Percentiles rank a stretch among this genome's conserved stretches.
These are phyloP conservation scores for Colletotrichum abscissum DNA, from an alignment of 2,329 filamentous ascomycete genomes.

Conservation along the genomic window DNA sequence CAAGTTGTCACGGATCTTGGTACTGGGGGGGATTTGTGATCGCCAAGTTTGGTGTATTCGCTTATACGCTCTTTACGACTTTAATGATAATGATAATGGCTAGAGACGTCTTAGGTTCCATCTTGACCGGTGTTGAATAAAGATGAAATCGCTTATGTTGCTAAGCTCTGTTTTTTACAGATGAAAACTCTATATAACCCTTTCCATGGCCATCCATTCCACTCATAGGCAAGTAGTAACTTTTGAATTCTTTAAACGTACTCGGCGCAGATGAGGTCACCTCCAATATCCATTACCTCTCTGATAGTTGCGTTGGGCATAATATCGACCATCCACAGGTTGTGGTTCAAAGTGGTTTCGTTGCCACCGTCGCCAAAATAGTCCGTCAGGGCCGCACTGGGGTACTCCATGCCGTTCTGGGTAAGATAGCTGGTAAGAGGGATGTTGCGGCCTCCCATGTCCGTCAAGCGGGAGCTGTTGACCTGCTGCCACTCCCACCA, in stretches of 20 bases:
- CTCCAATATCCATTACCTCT: constrained; percentile 44
- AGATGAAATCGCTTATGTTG: neutral
- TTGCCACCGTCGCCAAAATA: constrained; percentile 37
- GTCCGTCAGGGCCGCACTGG: neutral
- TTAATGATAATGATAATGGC: neutral
- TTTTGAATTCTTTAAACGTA: constrained; percentile 34
- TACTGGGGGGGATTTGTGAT: neutral
- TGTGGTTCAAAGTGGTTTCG: constrained; percentile 40
- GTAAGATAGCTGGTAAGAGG: constrained; percentile 14
- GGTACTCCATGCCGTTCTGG: constrained; percentile 21
- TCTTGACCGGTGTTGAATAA: neutral
- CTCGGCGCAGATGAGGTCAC: constrained; percentile 40
- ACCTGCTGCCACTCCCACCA: constrained; percentile 31
- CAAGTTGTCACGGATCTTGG: neutral
- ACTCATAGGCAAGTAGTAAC: too few species aligned
- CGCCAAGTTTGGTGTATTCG: neutral
- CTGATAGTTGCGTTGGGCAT: constrained; percentile 38
- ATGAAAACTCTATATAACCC: neutral
- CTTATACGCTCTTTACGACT: neutral
- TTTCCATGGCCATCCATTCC: too few species aligned
- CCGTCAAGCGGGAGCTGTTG: constrained; percentile 22
- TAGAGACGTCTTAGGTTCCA: neutral
- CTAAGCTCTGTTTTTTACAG: neutral
- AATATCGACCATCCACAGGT: constrained; percentile 42
- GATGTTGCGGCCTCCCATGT: constrained; percentile 18